phyloP scores from a whole-genome alignment of 768 basidiomycete species.

The Pholiota microspora region DNA sequence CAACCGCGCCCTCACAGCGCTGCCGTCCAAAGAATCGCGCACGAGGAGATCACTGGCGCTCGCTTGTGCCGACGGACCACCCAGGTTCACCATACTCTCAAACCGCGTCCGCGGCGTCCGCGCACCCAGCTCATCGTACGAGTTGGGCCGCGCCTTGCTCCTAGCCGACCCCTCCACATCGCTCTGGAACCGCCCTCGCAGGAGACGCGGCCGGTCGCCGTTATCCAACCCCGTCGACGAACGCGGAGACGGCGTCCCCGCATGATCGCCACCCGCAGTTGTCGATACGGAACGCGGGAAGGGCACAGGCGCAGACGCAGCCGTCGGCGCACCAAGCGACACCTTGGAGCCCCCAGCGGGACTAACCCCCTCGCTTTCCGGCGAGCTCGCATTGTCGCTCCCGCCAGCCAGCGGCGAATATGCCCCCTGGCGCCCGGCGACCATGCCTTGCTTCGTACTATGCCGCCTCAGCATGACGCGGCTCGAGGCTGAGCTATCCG shows the following conservation, averaged over 20 bases:
- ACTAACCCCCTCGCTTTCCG: background rate
- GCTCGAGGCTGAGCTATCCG: slow-evolving; percentile 44
- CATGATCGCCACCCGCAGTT: background rate
- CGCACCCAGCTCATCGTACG: slow-evolving; percentile 64
- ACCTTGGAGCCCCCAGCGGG: background rate
- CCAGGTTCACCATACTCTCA: slow-evolving; percentile 70
- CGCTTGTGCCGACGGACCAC: slow-evolving; percentile 47
- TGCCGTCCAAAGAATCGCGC: slow-evolving; percentile 59
- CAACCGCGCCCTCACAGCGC: slow-evolving; percentile 62
- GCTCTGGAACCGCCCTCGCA: slow-evolving; percentile 70
- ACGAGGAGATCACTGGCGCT: slow-evolving; percentile 65
- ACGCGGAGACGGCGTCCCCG: slow-evolving; percentile 31
- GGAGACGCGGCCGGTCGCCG: slow-evolving; percentile 35
- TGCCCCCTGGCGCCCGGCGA: background rate
- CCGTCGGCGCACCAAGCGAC: background rate
- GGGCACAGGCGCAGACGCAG: slow-evolving; percentile 38
- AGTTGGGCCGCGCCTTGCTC: slow-evolving; percentile 58
- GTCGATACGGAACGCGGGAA: slow-evolving; percentile 62
- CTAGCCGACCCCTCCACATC: slow-evolving; percentile 61
- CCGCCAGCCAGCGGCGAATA: background rate
- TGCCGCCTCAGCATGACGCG: slow-evolving; percentile 55
- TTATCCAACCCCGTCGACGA: slow-evolving; percentile 32
- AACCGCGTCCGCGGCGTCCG: slow-evolving; percentile 58
- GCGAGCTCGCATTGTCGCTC: slow-evolving; percentile 3
- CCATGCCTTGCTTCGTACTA: slow-evolving; percentile 38